These are phyloP conservation scores for Neurospora sp. DNA, from an alignment of 495 filamentous ascomycete species.

Conservation along the genomic window DNA sequence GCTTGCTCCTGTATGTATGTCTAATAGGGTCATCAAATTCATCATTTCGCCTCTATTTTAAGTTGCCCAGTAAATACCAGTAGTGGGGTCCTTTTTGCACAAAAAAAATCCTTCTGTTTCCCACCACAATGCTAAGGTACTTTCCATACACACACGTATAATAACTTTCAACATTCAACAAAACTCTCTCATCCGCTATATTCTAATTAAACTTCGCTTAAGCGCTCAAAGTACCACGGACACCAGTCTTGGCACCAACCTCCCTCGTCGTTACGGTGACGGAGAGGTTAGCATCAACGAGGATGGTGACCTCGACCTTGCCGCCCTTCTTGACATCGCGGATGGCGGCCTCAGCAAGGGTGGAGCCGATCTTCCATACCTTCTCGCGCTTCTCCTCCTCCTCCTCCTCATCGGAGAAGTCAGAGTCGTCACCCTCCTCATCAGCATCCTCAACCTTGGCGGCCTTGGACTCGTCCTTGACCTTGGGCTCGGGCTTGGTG, in stretches of 20 bases:
- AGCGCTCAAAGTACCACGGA: slow-evolving; percentile 54
- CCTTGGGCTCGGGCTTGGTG: slow-evolving; percentile 69
- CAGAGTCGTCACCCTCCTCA: slow-evolving; percentile 45
- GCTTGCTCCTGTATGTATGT: neutral
- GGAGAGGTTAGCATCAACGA: slow-evolving; percentile 65
- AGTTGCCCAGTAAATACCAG: neutral
- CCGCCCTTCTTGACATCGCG: slow-evolving; percentile 74
- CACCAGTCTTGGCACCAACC: slow-evolving; percentile 75
- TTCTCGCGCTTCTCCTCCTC: slow-evolving; percentile 80
- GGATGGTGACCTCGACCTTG: slow-evolving; percentile 89
- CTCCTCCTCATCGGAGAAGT: slow-evolving; percentile 62
- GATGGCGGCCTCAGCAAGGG: slow-evolving; percentile 79
- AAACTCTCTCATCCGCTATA: neutral
- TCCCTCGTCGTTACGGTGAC: slow-evolving; percentile 75
- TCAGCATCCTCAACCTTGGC: slow-evolving; percentile 36
- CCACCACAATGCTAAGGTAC: neutral
- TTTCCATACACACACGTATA: neutral
- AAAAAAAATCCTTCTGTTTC: neutral
- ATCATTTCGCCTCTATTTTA: neutral
- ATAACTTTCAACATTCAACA: neutral
- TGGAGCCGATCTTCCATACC: slow-evolving; percentile 79
- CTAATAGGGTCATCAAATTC: slow-evolving; percentile 1
- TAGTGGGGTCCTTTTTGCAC: neutral
- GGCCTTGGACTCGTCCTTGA: slow-evolving; percentile 40
- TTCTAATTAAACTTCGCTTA: slow-evolving; percentile 2